phyloP scores from a whole-genome alignment of 495 filamentous ascomycete species.

The Hypoxylon cercidicola region DNA sequence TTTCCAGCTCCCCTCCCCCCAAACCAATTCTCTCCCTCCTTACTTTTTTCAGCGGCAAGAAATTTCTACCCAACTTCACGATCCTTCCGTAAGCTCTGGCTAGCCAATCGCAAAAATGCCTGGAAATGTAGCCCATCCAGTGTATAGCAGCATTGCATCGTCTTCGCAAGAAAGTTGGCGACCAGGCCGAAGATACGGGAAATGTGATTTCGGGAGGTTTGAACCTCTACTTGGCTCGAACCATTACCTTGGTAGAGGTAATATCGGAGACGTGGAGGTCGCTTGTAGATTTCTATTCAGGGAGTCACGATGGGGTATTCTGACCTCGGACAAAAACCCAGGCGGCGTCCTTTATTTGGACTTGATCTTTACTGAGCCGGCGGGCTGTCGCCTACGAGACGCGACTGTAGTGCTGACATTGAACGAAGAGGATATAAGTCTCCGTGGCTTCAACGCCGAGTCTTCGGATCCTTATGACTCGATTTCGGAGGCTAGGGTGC shows the following conservation, averaged over 20 bases:
- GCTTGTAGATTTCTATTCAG: conserved; percentile 48
- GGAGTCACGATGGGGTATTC: conserved; percentile 49
- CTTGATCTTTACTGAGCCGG: conserved; percentile 43
- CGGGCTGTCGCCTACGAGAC: conserved; percentile 43
- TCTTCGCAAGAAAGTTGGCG: conserved; percentile 9
- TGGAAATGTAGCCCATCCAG: background rate
- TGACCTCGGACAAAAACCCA: conserved; percentile 36
- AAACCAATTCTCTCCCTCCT: background rate
- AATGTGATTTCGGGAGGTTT: conserved; percentile 36
- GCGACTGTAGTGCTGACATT: conserved; percentile 45
- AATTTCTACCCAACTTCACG: too few species aligned
- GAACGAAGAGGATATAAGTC: conserved; percentile 40
- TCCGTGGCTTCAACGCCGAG: conserved; percentile 13
- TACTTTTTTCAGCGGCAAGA: background rate
- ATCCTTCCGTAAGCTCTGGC: too few species aligned
- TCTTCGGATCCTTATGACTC: background rate
- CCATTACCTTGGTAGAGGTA: conserved; percentile 27
- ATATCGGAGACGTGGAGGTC: conserved; percentile 34
- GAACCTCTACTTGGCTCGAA: conserved; percentile 19
- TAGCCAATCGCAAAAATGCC: background rate
- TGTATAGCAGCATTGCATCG: background rate
- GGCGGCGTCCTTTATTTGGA: conserved; percentile 51
- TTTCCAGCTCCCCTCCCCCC: background rate
- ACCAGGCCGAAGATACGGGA: conserved; percentile 29
- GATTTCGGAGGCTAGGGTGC: too few species aligned